Evolutionary conservation across 495 filamentous ascomycete genomes (phyloP).

Genomic region (Viridothelium virens): DNA sequence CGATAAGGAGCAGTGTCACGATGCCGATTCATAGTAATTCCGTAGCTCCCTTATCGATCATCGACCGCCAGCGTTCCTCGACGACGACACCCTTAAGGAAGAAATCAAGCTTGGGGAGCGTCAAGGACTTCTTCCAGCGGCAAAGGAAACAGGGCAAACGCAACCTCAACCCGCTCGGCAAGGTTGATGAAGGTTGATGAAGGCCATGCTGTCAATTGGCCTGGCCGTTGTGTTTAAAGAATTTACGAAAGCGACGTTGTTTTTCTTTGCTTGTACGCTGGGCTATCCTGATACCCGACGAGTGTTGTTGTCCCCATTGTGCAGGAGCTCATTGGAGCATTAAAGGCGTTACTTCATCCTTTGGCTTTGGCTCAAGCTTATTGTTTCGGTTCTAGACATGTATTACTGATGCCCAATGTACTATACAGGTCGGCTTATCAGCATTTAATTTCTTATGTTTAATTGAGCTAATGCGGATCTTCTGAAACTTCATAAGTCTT

Average conservation of each 20-base stretch:
- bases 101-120: not conserved
- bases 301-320: not conserved
- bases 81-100: not conserved
- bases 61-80: not conserved
- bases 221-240: too few species aligned
- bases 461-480: not conserved
- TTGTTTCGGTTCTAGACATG: not conserved
- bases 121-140: conserved; percentile 9
- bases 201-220: not conserved
- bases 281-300: not conserved
- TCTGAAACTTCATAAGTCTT: not conserved
- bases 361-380: not conserved
- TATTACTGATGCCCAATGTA: not conserved
- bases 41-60: not conserved
- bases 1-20: conserved; percentile 7
- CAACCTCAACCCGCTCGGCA: not conserved
- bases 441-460: conserved; percentile 1
- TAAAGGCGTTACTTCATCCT: not conserved
- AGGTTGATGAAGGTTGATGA: not conserved
- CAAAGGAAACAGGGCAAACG: not conserved
- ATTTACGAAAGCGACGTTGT: not conserved
- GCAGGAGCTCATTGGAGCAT: not conserved
- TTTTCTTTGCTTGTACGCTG: not conserved
- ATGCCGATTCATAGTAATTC: not conserved
- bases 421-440: not conserved